These are phyloP conservation scores for Penicillium sp. DNA, from an alignment of 2,329 filamentous ascomycete genomes.

Conservation along the genomic window DNA sequence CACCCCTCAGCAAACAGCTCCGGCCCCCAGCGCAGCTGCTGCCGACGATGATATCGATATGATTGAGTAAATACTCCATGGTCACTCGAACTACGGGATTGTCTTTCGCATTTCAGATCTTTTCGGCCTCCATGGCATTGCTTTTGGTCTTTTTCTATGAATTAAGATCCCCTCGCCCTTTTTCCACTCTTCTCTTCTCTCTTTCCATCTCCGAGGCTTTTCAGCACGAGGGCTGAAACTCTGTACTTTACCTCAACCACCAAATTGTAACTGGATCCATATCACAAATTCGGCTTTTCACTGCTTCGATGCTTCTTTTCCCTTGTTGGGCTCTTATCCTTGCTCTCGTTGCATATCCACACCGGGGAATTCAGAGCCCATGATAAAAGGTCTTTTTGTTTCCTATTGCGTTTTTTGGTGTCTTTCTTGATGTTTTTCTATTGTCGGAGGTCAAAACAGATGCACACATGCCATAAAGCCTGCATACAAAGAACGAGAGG, in stretches of 20 bases:
- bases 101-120: background rate
- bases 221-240: background rate
- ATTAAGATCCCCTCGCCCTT: background rate
- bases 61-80: slow-evolving; percentile 56
- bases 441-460: background rate
- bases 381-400: background rate
- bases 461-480: background rate
- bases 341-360: slow-evolving; percentile 1
- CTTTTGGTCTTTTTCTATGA: background rate
- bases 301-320: background rate
- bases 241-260: slow-evolving; percentile 20
- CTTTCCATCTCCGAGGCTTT: background rate
- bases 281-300: background rate
- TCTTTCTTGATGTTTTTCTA: background rate
- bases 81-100: background rate
- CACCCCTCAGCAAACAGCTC: slow-evolving; percentile 24
- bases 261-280: slow-evolving; percentile 16
- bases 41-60: slow-evolving; percentile 64
- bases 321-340: background rate
- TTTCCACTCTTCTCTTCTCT: background rate
- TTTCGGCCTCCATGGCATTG: background rate
- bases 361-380: background rate
- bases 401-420: background rate
- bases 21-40: slow-evolving; percentile 22
- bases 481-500: background rate